A percentile compares a stretch with the other conserved stretches of the same genome.
These are phyloP conservation scores for Beauveria medogensis DNA, from an alignment of 2,329 filamentous ascomycete species.

Conservation along the genomic window DNA sequence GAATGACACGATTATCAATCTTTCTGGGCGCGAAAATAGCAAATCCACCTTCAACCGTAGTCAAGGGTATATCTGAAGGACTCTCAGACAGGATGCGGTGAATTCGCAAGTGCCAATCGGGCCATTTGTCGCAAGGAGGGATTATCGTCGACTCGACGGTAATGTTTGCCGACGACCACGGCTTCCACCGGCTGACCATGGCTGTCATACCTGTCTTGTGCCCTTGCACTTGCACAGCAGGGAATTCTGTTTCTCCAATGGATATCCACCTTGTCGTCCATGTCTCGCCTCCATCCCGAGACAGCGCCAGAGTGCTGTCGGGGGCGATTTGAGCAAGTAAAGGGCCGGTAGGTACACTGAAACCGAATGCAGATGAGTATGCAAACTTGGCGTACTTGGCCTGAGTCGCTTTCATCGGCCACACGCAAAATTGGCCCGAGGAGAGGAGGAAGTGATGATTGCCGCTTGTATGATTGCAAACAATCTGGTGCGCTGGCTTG, in stretches of 20 bases:
- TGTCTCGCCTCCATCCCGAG: slow-evolving; percentile 22
- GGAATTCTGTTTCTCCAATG: slow-evolving; percentile 7
- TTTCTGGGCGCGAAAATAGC: slow-evolving; percentile 13
- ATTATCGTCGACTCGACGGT: slow-evolving; percentile 21
- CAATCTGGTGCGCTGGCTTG: slow-evolving; percentile 31
- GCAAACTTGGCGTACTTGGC: slow-evolving; percentile 41
- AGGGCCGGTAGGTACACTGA: slow-evolving; percentile 33
- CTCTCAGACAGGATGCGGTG: slow-evolving; percentile 15
- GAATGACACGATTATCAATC: background rate
- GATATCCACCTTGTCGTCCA: slow-evolving; percentile 25
- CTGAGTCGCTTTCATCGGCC: slow-evolving; percentile 30
- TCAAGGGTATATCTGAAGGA: background rate
- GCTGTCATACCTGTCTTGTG: background rate
- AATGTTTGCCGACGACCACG: slow-evolving; percentile 16
- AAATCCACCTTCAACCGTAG: slow-evolving; percentile 18
- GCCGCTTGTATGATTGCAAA: slow-evolving; percentile 27
- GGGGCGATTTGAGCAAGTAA: slow-evolving; percentile 26
- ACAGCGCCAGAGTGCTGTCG: slow-evolving; percentile 24
- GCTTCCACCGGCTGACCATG: background rate
- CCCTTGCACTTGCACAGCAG: background rate
- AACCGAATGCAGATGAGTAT: slow-evolving; percentile 40
- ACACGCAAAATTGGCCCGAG: slow-evolving; percentile 29
- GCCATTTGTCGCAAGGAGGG: slow-evolving; percentile 23
- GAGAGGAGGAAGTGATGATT: slow-evolving; percentile 37
- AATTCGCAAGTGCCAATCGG: slow-evolving; percentile 25